phyloP scores from a whole-genome alignment of 805 yeast genomes.

The Limtongia smithiae region DNA sequence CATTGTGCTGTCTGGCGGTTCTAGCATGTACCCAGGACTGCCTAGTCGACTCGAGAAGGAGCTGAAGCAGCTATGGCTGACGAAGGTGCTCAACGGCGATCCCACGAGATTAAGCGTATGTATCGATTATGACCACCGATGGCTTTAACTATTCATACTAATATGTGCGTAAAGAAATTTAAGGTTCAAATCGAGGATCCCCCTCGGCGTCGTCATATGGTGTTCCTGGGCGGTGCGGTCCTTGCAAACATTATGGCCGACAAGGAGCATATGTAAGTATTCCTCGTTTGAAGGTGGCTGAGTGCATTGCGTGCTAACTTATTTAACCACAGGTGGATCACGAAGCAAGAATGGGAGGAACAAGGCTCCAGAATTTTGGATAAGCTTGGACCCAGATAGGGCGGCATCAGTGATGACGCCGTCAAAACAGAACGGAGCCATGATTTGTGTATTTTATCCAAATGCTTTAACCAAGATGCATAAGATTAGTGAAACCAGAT shows the following conservation, averaged over 20 bases:
- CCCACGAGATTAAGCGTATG: constrained; percentile 60
- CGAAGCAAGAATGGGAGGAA: constrained; percentile 96
- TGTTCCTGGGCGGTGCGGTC: constrained; percentile 97
- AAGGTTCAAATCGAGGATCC: constrained; percentile 98
- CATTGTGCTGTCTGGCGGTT: constrained; percentile 94
- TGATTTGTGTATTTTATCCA: too few relatives aligned
- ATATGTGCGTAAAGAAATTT: constrained; percentile 56
- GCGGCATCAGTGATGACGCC: too few relatives aligned
- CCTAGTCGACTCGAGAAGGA: constrained; percentile 95
- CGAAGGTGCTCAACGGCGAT: constrained; percentile 81
- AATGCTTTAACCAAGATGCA: too few relatives aligned
- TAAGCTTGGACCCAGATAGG: constrained; percentile 86
- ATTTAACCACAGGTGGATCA: constrained; percentile 57
- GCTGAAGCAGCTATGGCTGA: constrained; percentile 92
- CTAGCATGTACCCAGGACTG: constrained; percentile 97
- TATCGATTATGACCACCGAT: too few relatives aligned
- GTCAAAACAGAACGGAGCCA: too few relatives aligned
- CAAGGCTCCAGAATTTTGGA: constrained; percentile 80
- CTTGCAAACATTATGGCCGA: constrained; percentile 97
- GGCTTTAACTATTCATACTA: background rate
- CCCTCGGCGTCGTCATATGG: constrained; percentile 98
- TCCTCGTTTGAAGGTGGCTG: background rate
- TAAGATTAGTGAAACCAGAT: too few relatives aligned
- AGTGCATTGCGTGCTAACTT: background rate
- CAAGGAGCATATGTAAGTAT: constrained; percentile 75